Percentiles rank a stretch among this genome's conserved stretches.
phyloP scores from a whole-genome alignment of 345 rosid genomes.

The Eucalyptus sp. region DNA sequence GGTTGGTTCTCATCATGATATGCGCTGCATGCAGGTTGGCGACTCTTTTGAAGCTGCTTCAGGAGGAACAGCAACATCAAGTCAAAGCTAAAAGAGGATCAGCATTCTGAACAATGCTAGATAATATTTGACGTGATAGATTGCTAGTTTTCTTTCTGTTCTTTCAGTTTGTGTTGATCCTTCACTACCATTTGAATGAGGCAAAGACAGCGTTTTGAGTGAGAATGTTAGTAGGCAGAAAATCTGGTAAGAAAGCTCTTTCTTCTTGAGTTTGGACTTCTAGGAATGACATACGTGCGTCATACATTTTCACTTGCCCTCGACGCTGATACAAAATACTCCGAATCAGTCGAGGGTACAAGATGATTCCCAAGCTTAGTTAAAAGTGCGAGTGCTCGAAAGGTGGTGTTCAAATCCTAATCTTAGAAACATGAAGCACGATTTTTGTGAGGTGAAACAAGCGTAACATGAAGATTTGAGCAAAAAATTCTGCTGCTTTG shows the following conservation, averaged over 20 bases:
- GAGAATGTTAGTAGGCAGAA: background rate
- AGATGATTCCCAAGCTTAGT: background rate
- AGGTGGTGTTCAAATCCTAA: background rate
- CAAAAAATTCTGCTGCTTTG: background rate
- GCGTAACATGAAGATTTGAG: background rate
- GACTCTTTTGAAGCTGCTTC: background rate
- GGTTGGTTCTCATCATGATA: background rate
- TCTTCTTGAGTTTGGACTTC: background rate
- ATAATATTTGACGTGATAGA: background rate
- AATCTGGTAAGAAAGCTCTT: background rate
- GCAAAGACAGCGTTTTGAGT: background rate
- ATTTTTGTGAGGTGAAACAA: background rate
- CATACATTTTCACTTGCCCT: background rate
- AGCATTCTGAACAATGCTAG: background rate
- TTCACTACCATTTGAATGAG: background rate
- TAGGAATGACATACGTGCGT: background rate
- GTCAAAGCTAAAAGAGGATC: background rate
- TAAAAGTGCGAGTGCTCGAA: background rate
- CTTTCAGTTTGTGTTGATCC: background rate
- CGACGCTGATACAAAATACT: background rate
- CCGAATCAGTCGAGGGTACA: background rate
- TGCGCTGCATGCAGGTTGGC: background rate
- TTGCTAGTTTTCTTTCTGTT: background rate
- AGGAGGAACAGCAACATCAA: background rate
- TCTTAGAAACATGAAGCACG: background rate